Evolutionary conservation across 2,329 filamentous ascomycete species (phyloP).

Genomic region (Exophiala dermatitidis): DNA sequence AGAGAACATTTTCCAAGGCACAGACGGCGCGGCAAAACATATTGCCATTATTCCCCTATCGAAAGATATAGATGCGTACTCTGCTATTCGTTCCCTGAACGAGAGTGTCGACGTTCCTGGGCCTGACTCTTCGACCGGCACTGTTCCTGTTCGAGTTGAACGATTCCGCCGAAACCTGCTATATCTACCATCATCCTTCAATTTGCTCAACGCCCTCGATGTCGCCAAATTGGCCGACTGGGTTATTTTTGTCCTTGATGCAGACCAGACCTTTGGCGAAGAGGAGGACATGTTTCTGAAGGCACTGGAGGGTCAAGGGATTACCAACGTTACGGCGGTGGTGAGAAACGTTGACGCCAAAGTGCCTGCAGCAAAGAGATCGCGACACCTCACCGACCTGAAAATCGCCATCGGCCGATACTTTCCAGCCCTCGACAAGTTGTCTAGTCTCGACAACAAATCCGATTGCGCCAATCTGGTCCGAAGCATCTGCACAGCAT

Average conservation of each 20-base stretch:
- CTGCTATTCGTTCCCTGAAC: slow-evolving; percentile 65
- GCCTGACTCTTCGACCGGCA: slow-evolving; percentile 52
- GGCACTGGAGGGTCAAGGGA: slow-evolving; percentile 84
- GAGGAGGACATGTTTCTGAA: slow-evolving; percentile 78
- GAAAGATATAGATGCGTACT: slow-evolving; percentile 58
- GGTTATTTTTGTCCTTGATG: slow-evolving; percentile 76
- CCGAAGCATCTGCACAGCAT: slow-evolving; percentile 81
- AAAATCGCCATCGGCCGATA: slow-evolving; percentile 93
- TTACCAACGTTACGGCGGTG: slow-evolving; percentile 83
- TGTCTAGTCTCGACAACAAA: slow-evolving; percentile 78
- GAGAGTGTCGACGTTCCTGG: slow-evolving; percentile 69
- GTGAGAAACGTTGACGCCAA: slow-evolving; percentile 73
- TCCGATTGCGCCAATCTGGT: slow-evolving; percentile 90
- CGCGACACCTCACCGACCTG: slow-evolving; percentile 70
- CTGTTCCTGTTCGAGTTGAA: slow-evolving; percentile 64
- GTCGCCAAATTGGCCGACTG: slow-evolving; percentile 86
- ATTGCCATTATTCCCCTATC: slow-evolving; percentile 84
- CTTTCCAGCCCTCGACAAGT: slow-evolving; percentile 83
- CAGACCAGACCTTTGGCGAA: slow-evolving; percentile 74
- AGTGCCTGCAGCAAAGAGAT: slow-evolving; percentile 69
- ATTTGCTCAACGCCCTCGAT: slow-evolving; percentile 72
- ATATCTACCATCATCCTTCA: slow-evolving; percentile 67
- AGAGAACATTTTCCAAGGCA: slow-evolving; percentile 73
- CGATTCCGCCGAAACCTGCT: slow-evolving; percentile 92
- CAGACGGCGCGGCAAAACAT: slow-evolving; percentile 77